phyloP scores from a whole-genome alignment of 768 basidiomycete genomes.

The Cystofilobasidium macerans region DNA sequence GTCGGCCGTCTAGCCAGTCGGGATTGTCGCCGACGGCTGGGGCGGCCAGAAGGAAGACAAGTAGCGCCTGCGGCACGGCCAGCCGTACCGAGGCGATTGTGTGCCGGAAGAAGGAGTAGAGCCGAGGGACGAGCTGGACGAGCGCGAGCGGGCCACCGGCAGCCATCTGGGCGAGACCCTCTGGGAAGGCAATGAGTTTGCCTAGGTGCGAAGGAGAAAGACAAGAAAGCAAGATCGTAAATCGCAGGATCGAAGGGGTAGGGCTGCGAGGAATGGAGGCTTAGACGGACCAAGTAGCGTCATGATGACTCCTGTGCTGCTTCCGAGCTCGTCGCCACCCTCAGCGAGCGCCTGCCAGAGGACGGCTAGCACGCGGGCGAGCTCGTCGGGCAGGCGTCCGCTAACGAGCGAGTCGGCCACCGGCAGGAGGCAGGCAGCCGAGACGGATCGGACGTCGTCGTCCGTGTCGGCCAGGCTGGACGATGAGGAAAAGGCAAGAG shows the following conservation, averaged over 20 bases:
- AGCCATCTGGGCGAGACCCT: conserved; percentile 68
- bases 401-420: conserved; percentile 71
- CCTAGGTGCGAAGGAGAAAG: conserved; percentile 43
- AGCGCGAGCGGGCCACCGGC: conserved; percentile 47
- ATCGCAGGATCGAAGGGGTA: neutral
- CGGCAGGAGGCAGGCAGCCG: conserved; percentile 80
- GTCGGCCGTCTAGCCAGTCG: conserved; percentile 67
- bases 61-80: conserved; percentile 78
- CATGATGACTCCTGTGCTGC: conserved; percentile 95
- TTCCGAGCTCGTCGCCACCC: conserved; percentile 93
- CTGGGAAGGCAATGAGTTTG: conserved; percentile 64
- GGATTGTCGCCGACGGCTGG: conserved; percentile 50
- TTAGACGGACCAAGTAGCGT: conserved; percentile 74
- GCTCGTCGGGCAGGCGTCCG: conserved; percentile 52
- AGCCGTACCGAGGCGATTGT: conserved; percentile 86
- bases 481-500: neutral
- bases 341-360: conserved; percentile 82
- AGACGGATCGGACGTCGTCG: conserved; percentile 92
- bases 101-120: conserved; percentile 95
- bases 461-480: conserved; percentile 73
- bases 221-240: neutral
- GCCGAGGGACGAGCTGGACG: conserved; percentile 65
- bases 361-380: conserved; percentile 64
- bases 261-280: neutral
- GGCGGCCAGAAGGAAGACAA: conserved; percentile 69